phyloP scores from a whole-genome alignment of 495 filamentous ascomycete species.

The Pseudevernia furfuracea region DNA sequence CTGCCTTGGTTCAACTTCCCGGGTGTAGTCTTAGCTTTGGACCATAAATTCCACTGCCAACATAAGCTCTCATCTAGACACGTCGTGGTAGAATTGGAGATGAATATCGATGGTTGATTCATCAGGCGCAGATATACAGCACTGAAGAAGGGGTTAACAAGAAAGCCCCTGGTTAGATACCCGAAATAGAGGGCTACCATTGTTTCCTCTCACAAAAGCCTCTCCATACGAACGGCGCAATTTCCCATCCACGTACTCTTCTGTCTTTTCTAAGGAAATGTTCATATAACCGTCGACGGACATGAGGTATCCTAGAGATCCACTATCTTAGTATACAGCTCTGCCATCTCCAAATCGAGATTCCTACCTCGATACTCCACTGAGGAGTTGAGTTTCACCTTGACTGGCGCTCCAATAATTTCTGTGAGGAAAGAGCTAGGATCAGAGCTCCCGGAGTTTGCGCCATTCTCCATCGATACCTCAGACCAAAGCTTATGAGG shows the following conservation, averaged over 20 bases:
- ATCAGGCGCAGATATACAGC: constrained; percentile 63
- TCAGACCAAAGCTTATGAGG: neutral
- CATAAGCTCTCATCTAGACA: neutral
- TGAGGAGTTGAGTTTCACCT: constrained; percentile 91
- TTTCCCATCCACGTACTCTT: constrained; percentile 80
- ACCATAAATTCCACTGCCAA: neutral
- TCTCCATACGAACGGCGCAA: constrained; percentile 80
- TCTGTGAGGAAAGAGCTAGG: constrained; percentile 84
- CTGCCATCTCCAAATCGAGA: neutral
- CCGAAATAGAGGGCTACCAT: constrained; percentile 49
- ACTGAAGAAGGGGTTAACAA: constrained; percentile 32
- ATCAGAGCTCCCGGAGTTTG: constrained; percentile 64
- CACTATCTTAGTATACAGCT: neutral
- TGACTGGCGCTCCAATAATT: constrained; percentile 86
- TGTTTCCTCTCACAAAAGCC: constrained; percentile 94
- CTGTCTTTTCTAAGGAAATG: constrained; percentile 89
- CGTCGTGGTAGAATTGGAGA: neutral
- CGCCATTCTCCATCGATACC: constrained; percentile 63
- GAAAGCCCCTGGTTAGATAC: neutral
- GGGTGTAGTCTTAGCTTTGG: neutral
- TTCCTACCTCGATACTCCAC: constrained; percentile 82
- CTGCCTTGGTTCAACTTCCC: neutral
- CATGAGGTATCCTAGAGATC: neutral
- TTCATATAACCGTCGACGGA: constrained; percentile 97
- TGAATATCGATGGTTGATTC: neutral